phyloP scores from a whole-genome alignment of 2,329 filamentous ascomycete genomes.

The Aspergillus clavatus region DNA sequence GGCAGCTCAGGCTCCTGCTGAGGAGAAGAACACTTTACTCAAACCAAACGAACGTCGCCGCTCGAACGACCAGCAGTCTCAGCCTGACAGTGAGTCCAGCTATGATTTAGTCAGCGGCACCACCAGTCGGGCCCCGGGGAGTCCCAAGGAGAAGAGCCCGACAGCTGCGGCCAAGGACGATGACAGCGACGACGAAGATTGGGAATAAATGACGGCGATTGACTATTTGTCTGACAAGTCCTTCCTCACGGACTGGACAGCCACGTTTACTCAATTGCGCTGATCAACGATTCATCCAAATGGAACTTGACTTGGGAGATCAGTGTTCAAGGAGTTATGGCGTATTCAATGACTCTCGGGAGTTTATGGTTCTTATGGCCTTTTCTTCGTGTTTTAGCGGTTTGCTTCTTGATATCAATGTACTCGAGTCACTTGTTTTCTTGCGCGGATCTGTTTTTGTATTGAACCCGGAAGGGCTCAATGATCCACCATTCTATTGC shows the following conservation, averaged over 20 bases:
- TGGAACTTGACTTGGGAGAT: constrained; percentile 3
- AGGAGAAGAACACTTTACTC: constrained; percentile 40
- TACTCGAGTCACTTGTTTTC: not conserved
- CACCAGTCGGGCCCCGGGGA: constrained; percentile 70
- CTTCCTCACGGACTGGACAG: not conserved
- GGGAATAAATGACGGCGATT: constrained; percentile 66
- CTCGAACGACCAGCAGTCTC: constrained; percentile 84
- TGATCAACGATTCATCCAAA: constrained; percentile 15
- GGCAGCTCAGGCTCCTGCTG: constrained; percentile 29
- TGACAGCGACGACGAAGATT: constrained; percentile 71
- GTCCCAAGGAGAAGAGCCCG: constrained; percentile 51
- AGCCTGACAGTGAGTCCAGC: constrained; percentile 88
- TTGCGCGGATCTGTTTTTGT: too few relatives aligned
- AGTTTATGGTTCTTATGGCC: not conserved
- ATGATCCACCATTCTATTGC: too few relatives aligned
- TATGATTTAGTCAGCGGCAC: constrained; percentile 88
- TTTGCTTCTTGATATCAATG: constrained; percentile 4
- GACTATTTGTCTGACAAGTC: not conserved
- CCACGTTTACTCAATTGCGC: not conserved
- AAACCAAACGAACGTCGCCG: constrained; percentile 63
- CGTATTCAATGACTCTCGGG: not conserved
- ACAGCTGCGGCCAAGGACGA: constrained; percentile 36
- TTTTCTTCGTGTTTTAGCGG: constrained; percentile 7
- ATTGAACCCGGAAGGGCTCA: too few relatives aligned
- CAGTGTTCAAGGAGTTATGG: constrained; percentile 12